A percentile compares a stretch with the other conserved stretches of the same genome.
phyloP scores from a whole-genome alignment of 176 grass and related monocot genomes.

The Pharus latifolius region DNA sequence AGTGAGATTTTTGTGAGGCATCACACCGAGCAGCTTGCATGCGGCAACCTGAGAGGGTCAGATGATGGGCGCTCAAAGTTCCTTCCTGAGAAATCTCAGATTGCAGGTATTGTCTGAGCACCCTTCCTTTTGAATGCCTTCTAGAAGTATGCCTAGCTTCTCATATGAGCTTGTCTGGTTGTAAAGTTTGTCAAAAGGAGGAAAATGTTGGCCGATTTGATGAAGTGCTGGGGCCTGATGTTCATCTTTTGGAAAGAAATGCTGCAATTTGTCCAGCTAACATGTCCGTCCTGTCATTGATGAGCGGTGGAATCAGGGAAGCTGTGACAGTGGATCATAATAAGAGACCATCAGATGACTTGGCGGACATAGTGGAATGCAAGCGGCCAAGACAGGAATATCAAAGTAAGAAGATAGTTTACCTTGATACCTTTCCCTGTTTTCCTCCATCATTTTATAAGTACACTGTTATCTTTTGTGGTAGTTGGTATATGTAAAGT shows the following conservation, averaged over 20 bases:
- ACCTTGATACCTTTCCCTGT: too few species aligned
- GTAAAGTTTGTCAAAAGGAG: constrained; percentile 18
- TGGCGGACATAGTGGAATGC: constrained; percentile 4
- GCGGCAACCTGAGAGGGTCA: constrained; percentile 23
- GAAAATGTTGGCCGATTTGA: neutral
- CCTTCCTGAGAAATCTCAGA: constrained; percentile 33
- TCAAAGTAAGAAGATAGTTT: constrained; percentile 23
- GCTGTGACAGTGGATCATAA: neutral
- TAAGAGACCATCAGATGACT: constrained; percentile 15
- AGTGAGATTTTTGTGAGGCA: constrained; percentile 30
- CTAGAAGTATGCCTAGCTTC: neutral
- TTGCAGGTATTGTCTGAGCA: constrained; percentile 23
- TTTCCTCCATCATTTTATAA: neutral
- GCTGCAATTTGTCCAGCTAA: neutral
- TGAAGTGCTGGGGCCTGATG: neutral
- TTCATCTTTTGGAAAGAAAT: constrained; percentile 2
- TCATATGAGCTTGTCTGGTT: neutral
- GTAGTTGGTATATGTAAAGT: neutral
- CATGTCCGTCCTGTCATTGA: neutral
- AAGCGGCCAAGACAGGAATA: constrained; percentile 24
- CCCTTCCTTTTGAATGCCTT: neutral
- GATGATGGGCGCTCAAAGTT: constrained; percentile 20
- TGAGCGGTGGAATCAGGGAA: neutral
- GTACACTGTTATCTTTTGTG: neutral
- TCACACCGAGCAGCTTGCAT: constrained; percentile 33